Evolutionary conservation across 2,329 filamentous ascomycete genomes (phyloP).

Genomic region (Tolypocladium endophyticum): DNA sequence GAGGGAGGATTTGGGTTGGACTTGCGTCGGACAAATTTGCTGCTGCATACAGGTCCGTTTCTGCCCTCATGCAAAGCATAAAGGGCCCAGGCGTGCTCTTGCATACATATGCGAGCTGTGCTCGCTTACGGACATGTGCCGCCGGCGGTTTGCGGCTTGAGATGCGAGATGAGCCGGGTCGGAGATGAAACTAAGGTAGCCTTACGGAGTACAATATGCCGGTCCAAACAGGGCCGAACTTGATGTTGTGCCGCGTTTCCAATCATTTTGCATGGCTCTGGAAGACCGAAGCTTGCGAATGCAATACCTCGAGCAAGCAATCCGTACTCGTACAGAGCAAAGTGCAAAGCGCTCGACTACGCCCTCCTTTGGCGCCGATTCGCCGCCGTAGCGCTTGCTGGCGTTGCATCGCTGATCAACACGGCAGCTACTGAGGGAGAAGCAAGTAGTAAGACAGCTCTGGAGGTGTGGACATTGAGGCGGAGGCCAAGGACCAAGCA

Average conservation of each 20-base stretch:
- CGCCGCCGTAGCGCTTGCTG: neutral
- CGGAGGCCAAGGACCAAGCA: neutral
- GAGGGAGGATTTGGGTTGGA: neutral
- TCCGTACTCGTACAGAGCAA: no score
- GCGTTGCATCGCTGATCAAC: neutral
- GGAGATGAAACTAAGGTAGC: neutral
- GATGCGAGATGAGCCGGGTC: neutral
- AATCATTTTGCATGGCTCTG: neutral
- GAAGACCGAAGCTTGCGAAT: neutral
- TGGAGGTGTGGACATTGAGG: neutral
- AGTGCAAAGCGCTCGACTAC: neutral
- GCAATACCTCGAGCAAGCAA: neutral
- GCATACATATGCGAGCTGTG: neutral
- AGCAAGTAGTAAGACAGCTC: neutral
- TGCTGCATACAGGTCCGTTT: neutral
- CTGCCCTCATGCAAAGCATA: neutral
- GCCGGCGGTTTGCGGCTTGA: neutral
- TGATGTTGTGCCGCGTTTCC: neutral
- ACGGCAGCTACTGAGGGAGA: neutral
- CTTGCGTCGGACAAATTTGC: neutral
- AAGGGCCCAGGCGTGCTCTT: neutral
- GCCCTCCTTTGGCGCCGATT: no score
- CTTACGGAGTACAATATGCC: neutral
- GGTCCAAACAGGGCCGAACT: neutral
- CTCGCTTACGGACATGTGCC: neutral